Base-by-base conservation (phyloP, 495 filamentous ascomycete species). In the Neurospora sp. region DNA sequence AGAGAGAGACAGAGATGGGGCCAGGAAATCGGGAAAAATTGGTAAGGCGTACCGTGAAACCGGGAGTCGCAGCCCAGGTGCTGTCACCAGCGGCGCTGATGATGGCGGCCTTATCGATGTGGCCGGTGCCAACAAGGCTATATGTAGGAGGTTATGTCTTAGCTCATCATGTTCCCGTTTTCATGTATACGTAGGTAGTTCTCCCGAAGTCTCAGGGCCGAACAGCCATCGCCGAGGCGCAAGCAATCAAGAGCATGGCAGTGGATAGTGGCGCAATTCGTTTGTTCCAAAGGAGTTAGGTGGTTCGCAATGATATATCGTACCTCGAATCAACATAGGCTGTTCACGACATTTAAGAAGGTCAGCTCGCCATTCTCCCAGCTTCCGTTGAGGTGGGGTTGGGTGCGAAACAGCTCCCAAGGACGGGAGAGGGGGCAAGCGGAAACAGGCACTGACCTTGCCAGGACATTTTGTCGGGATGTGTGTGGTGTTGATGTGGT, bases 81-180 rank as follows among this genome's bases (percentile, higher is more conserved):
- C 90, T 93, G 80, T 93, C 92, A 79, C 94, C 93, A 74, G 91
- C 90, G 73, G 82, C 84, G 83, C 90, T 93, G 85, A 95, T 89
- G 82, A 98, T 96, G 79, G 92, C 92, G 77, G 89, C 96, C 84
- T 92, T 90, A 86, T 96, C 92, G 83, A 97, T 84, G 82, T 96
- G 91, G 78, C 90, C 90, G 76, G 87, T 90, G 84, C 88, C 93
- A 79, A 98, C 88, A 76, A 98, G 89, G 89, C 94, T 94, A 71
- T 39, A 11, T 39, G 54, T 66, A 66, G 15, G 54, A 66, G 24
- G 15, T 66, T 36, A 66, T 19, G 28, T 66, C 54, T 66, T 66
- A 66, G 54, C 54, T 34, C 28, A 34, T 66, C 54, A 66, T 19
- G 54, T 34, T n/a, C 54, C 54, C 54, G 15, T 17, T 66, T 66